phyloP scores from a whole-genome alignment of 75 land plant genomes.

The Isoetes taiwanensis region DNA sequence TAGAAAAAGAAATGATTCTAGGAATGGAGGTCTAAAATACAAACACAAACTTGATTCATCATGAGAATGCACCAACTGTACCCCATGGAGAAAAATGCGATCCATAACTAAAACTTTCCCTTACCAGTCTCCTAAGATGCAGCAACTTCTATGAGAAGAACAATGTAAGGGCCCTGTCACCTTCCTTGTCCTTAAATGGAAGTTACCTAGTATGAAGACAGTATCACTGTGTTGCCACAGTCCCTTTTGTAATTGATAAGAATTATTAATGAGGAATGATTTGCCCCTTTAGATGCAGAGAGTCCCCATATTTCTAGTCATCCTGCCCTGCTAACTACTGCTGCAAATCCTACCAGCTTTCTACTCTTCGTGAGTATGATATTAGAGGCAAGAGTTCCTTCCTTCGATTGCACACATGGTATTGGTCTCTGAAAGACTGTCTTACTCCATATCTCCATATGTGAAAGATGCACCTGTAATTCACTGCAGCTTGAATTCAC shows the following conservation, averaged over 20 bases:
- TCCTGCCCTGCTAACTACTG: not conserved
- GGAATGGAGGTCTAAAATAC: too few species aligned
- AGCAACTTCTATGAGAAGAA: conserved; percentile 95
- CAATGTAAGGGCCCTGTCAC: conserved; percentile 90
- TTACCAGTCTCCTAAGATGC: conserved; percentile 89
- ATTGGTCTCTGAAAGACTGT: not conserved
- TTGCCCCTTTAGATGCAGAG: not conserved
- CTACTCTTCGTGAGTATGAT: not conserved
- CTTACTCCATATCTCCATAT: not conserved
- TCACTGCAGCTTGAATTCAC: conserved; percentile 57
- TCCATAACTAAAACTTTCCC: too few species aligned
- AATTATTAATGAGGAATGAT: conserved; percentile 13
- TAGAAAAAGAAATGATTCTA: too few species aligned
- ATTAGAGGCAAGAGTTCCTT: not conserved
- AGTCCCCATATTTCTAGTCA: not conserved
- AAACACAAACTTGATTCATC: too few species aligned
- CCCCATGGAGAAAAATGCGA: too few species aligned
- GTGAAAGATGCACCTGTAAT: too few species aligned
- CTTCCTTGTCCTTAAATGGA: conserved; percentile 90
- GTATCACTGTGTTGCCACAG: too few species aligned
- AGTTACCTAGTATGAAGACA: conserved; percentile 46
- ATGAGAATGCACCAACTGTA: too few species aligned
- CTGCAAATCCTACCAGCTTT: not conserved
- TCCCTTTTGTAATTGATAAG: too few species aligned
- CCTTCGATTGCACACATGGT: not conserved